Base-by-base conservation (phyloP, 805 yeast genomes). In the Ogataea sp. region DNA sequence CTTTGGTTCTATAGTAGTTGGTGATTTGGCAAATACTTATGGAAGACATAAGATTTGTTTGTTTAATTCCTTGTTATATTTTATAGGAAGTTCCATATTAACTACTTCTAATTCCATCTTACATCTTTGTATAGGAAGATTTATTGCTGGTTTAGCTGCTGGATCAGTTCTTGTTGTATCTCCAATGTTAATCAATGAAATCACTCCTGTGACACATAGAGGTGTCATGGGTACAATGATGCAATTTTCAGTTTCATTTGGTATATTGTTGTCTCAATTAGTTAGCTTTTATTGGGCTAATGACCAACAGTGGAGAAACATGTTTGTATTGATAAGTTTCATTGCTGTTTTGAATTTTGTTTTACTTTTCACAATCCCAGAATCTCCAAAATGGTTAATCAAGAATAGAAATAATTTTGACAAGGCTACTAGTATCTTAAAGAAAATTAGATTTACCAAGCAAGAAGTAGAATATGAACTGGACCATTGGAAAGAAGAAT, bases 1-100 rank as follows among this genome's bases (percentile, higher is more conserved):
- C 10, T 28, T 79, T 13, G 83, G 90, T 1, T 81, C 93, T 0
- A 53, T 74, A 4, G 61, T 71, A 46, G 80, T 81, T 2, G 85
- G 89, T 1, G 47, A 61, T 3, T 43, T 80, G n/a, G 78, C 88
- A 8, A 83, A 82, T 46, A 44, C 44, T 20, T 55, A 66, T 28
- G 95, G 95, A 2, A 64, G 90, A 30, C 70, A 68, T 46, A 61
- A 59, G 24, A 55, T 78, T 1, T 65, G 36, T 14, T 15, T 33
- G 11, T 7, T 47, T 8, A 52, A 52, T 21, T 45, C 65, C 4
- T 9, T 45, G 6, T 38, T 57, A 7, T 62, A 48, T 38, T 39
- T 50, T 18, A 8, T 47, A 2, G 70, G 70, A 2, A 57, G 65
- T 1, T 21, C 51, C 2, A 24, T 49, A 2, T 59, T 66, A 57